phyloP scores from a whole-genome alignment of 2,329 filamentous ascomycete genomes.

The Calycina herbarum region DNA sequence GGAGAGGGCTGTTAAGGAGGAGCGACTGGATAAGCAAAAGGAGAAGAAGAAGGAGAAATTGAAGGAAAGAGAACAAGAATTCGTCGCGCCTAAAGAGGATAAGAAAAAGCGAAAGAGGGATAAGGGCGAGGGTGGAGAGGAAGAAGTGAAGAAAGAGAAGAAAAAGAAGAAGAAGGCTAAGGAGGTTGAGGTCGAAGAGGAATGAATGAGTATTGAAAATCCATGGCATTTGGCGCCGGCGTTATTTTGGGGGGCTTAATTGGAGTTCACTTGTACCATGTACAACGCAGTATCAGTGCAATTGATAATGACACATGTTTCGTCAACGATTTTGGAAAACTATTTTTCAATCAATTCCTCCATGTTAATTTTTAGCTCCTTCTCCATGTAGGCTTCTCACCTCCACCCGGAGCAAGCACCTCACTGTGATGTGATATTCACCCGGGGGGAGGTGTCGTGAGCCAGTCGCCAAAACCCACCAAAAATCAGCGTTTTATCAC shows the following conservation, averaged over 20 bases:
- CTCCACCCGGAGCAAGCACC: too few relatives aligned
- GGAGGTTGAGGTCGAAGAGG: slow-evolving; percentile 18
- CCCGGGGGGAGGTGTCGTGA: too few relatives aligned
- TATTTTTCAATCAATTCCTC: background rate
- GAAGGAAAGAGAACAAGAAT: slow-evolving; percentile 81
- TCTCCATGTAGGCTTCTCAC: too few relatives aligned
- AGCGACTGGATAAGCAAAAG: slow-evolving; percentile 80
- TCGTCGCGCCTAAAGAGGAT: slow-evolving; percentile 80
- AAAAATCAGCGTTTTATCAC: too few relatives aligned
- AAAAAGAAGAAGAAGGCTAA: slow-evolving; percentile 32
- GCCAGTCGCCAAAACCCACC: too few relatives aligned
- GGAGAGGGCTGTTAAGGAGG: slow-evolving; percentile 77
- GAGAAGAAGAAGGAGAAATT: slow-evolving; percentile 86
- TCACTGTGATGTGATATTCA: too few relatives aligned
- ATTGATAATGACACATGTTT: background rate
- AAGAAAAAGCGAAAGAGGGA: slow-evolving; percentile 55
- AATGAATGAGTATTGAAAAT: slow-evolving; percentile 10
- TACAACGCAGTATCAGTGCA: slow-evolving; percentile 1
- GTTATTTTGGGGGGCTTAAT: slow-evolving; percentile 10
- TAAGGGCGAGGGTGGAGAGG: slow-evolving; percentile 29
- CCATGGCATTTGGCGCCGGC: slow-evolving; percentile 21
- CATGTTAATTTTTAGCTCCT: too few relatives aligned
- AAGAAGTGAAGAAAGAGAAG: slow-evolving; percentile 27
- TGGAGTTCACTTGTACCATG: slow-evolving; percentile 8
- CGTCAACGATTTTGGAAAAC: background rate